phyloP scores from a whole-genome alignment of 2,329 filamentous ascomycete genomes.

The Cryphonectria radicalis region DNA sequence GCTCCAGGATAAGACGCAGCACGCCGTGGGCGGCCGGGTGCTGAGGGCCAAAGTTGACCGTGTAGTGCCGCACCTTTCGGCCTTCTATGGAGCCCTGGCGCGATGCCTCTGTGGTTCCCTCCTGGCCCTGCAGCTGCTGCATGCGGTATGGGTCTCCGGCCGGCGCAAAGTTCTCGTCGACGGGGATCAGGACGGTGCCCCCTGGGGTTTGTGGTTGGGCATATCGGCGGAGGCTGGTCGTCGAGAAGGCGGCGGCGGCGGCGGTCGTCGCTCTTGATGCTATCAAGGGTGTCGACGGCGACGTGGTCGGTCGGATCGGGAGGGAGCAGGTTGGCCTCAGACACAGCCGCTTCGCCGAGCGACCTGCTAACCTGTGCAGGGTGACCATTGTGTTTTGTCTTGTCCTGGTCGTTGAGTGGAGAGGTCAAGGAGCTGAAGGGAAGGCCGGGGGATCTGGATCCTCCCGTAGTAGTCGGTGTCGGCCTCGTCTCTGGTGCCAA shows the following conservation, averaged over 20 bases:
- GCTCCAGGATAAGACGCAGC: slow-evolving; percentile 93
- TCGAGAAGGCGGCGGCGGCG: slow-evolving; percentile 58
- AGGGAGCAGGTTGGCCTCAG: slow-evolving; percentile 47
- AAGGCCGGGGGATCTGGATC: slow-evolving; percentile 29
- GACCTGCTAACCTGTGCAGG: slow-evolving; percentile 73
- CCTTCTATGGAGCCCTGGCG: slow-evolving; percentile 54
- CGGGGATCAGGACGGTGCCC: slow-evolving; percentile 67
- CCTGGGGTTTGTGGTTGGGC: slow-evolving; percentile 58
- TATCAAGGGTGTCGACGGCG: slow-evolving; percentile 30
- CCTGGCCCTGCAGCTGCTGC: slow-evolving; percentile 46
- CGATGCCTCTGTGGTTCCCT: slow-evolving; percentile 49
- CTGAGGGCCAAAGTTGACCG: slow-evolving; percentile 98
- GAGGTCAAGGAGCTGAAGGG: slow-evolving; percentile 33
- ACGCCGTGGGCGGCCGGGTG: slow-evolving; percentile 98
- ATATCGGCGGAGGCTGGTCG: slow-evolving; percentile 64
- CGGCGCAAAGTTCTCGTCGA: slow-evolving; percentile 65
- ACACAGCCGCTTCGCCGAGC: slow-evolving; percentile 70
- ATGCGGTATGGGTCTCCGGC: slow-evolving; percentile 52
- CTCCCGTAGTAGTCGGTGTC: slow-evolving; percentile 31
- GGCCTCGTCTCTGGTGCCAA: slow-evolving; percentile 39
- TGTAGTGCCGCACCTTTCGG: slow-evolving; percentile 97
- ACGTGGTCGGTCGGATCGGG: slow-evolving; percentile 32
- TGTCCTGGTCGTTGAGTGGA: slow-evolving; percentile 34
- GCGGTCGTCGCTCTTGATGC: slow-evolving; percentile 37
- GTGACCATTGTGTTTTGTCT: slow-evolving; percentile 65